Evolutionary conservation across 768 basidiomycete species (phyloP), one percentile per base, ranked within the genome.

Genomic region (Boletus pseudo-olivaceus): DNA sequence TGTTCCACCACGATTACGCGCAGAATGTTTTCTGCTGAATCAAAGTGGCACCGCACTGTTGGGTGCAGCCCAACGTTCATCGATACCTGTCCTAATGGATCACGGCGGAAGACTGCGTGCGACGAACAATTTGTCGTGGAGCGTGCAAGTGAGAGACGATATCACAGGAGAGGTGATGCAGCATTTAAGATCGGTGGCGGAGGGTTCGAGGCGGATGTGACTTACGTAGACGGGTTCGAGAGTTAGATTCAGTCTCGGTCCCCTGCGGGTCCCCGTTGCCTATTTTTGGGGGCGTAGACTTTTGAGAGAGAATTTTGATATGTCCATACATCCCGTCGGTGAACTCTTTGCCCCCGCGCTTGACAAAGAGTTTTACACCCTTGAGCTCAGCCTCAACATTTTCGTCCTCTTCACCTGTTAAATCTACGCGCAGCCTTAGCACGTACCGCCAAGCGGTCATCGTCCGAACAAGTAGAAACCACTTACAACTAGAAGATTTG

Each of bases 401-500:
- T 67, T 88, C 86, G 44, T 80, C 76, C 63, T 88, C 86, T 61
- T 88, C 86, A 10, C 86, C 86, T 2, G 85, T 88, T 33, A 77
- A 26, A 61, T 35, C 68, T 72, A 32, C 40, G 33, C 15, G 8
- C 12, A 17, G 17, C 7, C 20, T 62, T 8, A 63, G 53, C 20
- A 51, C 32, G 34, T n/a, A 20, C 27, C n/a, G 23, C 35, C 32
- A 20, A 19, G 50, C 11, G 5, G 11, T 19, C 3, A 37, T 32
- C 38, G 9, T 17, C 19, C 32, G 2, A 23, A n/a, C 14, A 29
- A 1, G 49, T 42, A 20, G 41, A 49, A 49, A 46, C 8, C 15
- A 53, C 68, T 47, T 32, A 70, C 68, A 45, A 17, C 37, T 51
- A 17, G 59, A 49, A 19, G 58, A 29, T 37, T 69, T 65, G 2